Conservation (phyloP, 169 alveolate species). For the Amoebophrya sp. region DNA sequence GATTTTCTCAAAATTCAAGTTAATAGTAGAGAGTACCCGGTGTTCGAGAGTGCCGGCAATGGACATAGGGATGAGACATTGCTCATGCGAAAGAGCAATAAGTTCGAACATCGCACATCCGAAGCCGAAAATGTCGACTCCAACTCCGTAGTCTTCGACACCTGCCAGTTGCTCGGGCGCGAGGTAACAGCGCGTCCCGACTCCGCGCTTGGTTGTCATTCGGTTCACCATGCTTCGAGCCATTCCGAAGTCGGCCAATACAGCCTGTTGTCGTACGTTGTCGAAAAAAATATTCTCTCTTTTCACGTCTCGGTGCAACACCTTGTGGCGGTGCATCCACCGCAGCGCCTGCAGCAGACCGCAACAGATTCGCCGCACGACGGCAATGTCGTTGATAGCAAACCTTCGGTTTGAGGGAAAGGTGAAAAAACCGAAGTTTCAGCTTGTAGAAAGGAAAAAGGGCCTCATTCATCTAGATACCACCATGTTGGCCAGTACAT, state of each 20-base stretch:
- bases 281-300: neutral
- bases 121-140: constrained; percentile 1
- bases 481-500: neutral
- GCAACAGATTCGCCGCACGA: neutral
- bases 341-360: neutral
- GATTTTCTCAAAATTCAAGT: too few species aligned
- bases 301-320: neutral
- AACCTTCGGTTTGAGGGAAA: neutral
- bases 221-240: neutral
- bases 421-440: too few species aligned
- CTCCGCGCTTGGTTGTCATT: neutral
- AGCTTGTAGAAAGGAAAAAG: too few species aligned
- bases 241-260: neutral
- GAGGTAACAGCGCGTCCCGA: neutral
- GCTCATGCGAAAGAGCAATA: neutral
- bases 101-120: constrained; percentile 20
- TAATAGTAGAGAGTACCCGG: too few species aligned
- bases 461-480: too few species aligned
- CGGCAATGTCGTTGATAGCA: neutral
- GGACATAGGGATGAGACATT: neutral
- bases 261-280: neutral
- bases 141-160: neutral
- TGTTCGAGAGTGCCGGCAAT: neutral
- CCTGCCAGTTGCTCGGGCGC: neutral
- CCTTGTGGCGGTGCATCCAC: neutral